Evolutionary conservation across 768 basidiomycete species (phyloP).

Genomic region (Suillus clintonianus): DNA sequence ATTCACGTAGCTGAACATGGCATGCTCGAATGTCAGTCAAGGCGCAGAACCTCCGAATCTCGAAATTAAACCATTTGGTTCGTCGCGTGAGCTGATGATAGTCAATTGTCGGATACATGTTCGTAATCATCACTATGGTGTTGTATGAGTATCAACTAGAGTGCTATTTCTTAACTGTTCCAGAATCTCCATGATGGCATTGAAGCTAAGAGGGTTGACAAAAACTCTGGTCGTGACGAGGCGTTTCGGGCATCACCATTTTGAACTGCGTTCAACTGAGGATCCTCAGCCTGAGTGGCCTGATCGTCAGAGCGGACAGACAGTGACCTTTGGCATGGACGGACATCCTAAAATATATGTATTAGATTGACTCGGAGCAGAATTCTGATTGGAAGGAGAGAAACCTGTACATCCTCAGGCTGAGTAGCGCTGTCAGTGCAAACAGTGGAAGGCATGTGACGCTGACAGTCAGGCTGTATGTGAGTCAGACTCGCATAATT

Average conservation of each 20-base stretch:
- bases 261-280: background rate
- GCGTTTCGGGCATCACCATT: background rate
- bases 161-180: background rate
- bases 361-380: background rate
- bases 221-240: too few species aligned
- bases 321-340: too few species aligned
- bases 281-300: background rate
- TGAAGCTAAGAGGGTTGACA: background rate
- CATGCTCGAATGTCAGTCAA: constrained; percentile 42
- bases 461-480: background rate
- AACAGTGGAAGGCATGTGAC: background rate
- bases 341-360: background rate
- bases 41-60: constrained; percentile 44
- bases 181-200: background rate
- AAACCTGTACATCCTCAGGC: background rate
- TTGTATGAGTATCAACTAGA: background rate
- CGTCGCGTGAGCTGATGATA: constrained; percentile 41
- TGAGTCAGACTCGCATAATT: too few species aligned
- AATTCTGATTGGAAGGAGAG: background rate
- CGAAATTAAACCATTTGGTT: too few species aligned
- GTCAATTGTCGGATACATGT: background rate
- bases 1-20: constrained; percentile 44
- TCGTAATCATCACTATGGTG: background rate
- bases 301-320: background rate
- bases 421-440: background rate